These are phyloP conservation scores for Torulaspora franciscae DNA, from an alignment of 805 yeast genomes.

Conservation along the genomic window DNA sequence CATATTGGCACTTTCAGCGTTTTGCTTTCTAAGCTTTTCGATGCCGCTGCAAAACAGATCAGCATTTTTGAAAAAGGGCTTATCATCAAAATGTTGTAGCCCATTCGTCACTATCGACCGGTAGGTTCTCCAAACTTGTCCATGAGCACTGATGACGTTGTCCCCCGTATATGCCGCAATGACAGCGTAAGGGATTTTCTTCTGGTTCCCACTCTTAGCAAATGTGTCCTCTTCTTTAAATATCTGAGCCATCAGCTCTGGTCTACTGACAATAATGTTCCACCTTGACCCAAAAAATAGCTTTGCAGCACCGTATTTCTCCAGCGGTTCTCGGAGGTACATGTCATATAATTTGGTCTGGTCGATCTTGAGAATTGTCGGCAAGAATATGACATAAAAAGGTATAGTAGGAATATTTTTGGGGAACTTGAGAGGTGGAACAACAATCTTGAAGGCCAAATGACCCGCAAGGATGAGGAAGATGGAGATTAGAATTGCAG, in stretches of 20 bases:
- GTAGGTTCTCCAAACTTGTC: slow-evolving; percentile 46
- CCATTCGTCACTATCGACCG: slow-evolving; percentile 44
- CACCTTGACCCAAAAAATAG: slow-evolving; percentile 57
- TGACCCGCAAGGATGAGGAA: slow-evolving; percentile 4
- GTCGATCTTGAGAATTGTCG: slow-evolving; percentile 42
- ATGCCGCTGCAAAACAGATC: slow-evolving; percentile 33
- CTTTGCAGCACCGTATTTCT: slow-evolving; percentile 53
- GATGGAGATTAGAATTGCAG: slow-evolving; percentile 1
- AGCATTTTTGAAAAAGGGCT: slow-evolving; percentile 40
- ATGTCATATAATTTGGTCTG: slow-evolving; percentile 44
- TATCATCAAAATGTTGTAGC: slow-evolving; percentile 45
- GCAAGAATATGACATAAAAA: slow-evolving; percentile 50
- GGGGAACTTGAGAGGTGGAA: slow-evolving; percentile 52
- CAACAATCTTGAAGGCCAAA: slow-evolving; percentile 16
- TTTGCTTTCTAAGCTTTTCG: slow-evolving; percentile 6
- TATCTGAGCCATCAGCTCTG: slow-evolving; percentile 43
- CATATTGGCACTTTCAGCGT: slow-evolving; percentile 19
- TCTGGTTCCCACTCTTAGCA: slow-evolving; percentile 57
- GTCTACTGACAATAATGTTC: slow-evolving; percentile 51
- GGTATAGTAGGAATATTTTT: slow-evolving; percentile 56
- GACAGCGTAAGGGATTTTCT: slow-evolving; percentile 52
- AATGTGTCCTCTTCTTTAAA: slow-evolving; percentile 47
- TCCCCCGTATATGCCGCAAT: slow-evolving; percentile 55
- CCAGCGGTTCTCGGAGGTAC: slow-evolving; percentile 43
- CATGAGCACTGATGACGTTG: slow-evolving; percentile 56